phyloP scores from a whole-genome alignment of 208 protist species.

The Leishmania tropica region DNA sequence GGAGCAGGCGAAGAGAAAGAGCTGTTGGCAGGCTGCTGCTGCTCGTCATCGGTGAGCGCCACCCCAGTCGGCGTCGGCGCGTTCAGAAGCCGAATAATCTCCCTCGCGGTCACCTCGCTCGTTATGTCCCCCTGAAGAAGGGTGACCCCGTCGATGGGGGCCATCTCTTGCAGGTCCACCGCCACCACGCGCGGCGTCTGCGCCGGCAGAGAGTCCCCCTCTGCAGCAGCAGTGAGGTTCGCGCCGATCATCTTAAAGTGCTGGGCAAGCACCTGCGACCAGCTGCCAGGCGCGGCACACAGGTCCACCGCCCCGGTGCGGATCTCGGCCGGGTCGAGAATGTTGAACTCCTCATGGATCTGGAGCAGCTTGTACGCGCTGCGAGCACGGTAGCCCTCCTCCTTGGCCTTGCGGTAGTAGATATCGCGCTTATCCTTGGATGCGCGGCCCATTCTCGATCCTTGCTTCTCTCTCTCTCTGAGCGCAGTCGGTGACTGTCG shows the following conservation, averaged over 20 bases:
- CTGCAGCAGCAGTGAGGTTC: neutral
- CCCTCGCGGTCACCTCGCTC: constrained; percentile 69
- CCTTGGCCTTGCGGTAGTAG: constrained; percentile 99
- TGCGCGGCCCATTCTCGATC: constrained; percentile 82
- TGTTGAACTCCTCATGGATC: constrained; percentile 97
- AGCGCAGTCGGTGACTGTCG: neutral
- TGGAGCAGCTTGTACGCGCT: constrained; percentile 99
- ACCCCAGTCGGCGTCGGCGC: constrained; percentile 18
- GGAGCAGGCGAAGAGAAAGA: neutral
- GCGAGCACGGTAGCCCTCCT: constrained; percentile 98
- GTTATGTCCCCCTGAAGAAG: constrained; percentile 93
- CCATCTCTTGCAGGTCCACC: constrained; percentile 99
- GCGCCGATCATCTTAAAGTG: constrained; percentile 31
- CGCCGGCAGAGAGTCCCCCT: neutral
- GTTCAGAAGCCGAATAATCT: constrained; percentile 94
- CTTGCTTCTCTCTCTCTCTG: neutral
- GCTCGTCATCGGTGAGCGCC: neutral
- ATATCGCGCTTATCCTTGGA: constrained; percentile 99
- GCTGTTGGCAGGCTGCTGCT: neutral
- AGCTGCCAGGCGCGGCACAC: constrained; percentile 98
- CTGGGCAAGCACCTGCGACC: constrained; percentile 92
- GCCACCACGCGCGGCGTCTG: constrained; percentile 57
- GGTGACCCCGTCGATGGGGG: constrained; percentile 97
- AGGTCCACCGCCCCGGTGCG: constrained; percentile 97
- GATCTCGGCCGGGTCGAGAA: constrained; percentile 87